Percentiles rank a stretch among this genome's conserved stretches.
Conservation (phyloP, 2,329 filamentous ascomycete species). For the Hypoxylon sp. region DNA sequence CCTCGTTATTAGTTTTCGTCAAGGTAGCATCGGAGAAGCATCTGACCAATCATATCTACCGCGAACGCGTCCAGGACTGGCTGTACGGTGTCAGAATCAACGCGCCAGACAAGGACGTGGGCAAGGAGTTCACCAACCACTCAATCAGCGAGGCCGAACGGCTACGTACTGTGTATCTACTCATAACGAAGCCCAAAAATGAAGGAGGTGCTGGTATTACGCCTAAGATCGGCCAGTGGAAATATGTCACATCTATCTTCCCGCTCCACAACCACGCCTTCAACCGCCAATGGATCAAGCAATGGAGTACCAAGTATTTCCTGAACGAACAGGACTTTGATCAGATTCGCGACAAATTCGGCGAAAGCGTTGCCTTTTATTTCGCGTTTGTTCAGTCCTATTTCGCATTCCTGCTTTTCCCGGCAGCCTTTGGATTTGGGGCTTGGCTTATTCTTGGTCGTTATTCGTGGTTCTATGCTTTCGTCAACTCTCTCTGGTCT, state of each 20-base stretch:
- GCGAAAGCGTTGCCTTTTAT: constrained; percentile 91
- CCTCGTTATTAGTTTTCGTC: constrained; percentile 85
- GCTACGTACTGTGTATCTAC: constrained; percentile 86
- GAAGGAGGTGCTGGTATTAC: constrained; percentile 86
- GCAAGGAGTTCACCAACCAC: constrained; percentile 76
- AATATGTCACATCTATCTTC: constrained; percentile 80
- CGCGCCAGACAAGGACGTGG: constrained; percentile 81
- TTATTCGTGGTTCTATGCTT: constrained; percentile 85
- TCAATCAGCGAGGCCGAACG: constrained; percentile 90
- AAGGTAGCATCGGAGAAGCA: constrained; percentile 82
- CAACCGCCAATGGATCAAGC: constrained; percentile 82
- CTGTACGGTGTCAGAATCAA: constrained; percentile 86
- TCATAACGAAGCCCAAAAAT: constrained; percentile 80
- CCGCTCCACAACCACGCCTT: constrained; percentile 83
- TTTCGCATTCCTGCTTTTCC: constrained; percentile 87
- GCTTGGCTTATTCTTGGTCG: constrained; percentile 87
- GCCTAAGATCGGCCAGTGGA: constrained; percentile 77
- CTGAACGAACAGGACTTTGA: constrained; percentile 77
- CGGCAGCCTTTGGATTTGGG: constrained; percentile 81
- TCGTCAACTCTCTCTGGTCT: constrained; percentile 86
- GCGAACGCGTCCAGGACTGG: constrained; percentile 93
- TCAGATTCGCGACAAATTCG: constrained; percentile 81
- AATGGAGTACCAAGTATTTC: constrained; percentile 80
- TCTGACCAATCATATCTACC: constrained; percentile 84
- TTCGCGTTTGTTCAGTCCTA: constrained; percentile 95